Conservation (phyloP, 345 rosid species). For the Sisymbrium irio region DNA sequence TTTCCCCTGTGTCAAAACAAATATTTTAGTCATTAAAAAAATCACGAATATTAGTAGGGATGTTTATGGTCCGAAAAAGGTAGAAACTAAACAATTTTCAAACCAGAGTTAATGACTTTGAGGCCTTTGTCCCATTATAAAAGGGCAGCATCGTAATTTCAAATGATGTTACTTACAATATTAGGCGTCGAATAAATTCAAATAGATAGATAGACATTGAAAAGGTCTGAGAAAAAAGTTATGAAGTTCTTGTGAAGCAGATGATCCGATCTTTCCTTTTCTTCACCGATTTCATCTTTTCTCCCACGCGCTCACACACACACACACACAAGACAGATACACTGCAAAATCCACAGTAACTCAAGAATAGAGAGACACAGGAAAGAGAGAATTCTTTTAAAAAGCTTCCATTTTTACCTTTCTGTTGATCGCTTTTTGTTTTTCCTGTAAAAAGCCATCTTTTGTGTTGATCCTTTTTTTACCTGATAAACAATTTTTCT, state of each 20-base stretch:
- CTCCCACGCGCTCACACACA: conserved; percentile 10
- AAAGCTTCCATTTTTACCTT: conserved; percentile 30
- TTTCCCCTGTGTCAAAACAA: background rate
- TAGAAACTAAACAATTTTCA: background rate
- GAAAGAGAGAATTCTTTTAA: background rate
- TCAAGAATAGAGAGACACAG: background rate
- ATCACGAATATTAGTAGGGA: background rate
- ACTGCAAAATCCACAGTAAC: background rate
- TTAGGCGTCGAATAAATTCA: conserved; percentile 21
- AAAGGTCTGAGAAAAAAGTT: conserved; percentile 18
- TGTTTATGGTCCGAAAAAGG: background rate
- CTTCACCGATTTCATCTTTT: conserved; percentile 38
- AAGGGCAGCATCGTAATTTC: conserved; percentile 25
- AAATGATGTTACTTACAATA: background rate
- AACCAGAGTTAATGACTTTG: conserved; percentile 18
- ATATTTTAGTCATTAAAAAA: background rate
- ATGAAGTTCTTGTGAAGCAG: conserved; percentile 37
- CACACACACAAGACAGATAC: conserved; percentile 6
- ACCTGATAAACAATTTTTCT: background rate
- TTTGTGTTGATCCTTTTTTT: conserved; percentile 26
- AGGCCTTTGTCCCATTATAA: conserved; percentile 8
- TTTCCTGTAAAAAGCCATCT: conserved; percentile 40
- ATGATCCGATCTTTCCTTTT: conserved; percentile 49
- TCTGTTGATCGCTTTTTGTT: conserved; percentile 28
- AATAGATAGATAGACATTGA: conserved; percentile 38